Base-by-base conservation (phyloP, 2,329 filamentous ascomycete genomes). In the Colletotrichum sp. region DNA sequence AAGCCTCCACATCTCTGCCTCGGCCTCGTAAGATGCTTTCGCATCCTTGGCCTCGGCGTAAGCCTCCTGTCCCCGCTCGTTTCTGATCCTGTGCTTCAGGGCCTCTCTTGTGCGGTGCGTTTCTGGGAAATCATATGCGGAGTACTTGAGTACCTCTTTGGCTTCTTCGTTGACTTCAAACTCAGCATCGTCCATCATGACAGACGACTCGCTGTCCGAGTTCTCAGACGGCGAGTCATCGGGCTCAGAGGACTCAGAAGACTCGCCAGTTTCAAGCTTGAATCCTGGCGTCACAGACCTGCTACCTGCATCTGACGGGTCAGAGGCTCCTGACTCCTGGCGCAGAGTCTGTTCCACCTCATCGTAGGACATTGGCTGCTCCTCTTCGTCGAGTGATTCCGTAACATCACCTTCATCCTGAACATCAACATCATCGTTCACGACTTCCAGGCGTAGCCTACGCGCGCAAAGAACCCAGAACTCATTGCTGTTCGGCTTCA, bases 381-480 rank as follows among this genome's bases (percentile, higher is more conserved):
- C 71, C 12, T 79, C 78, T 8, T 79, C 71, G 13, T 78, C 75
- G 6, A n/a, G 69, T n/a, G 62, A 44, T 21, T 49, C 44, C 6
- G 44, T 13, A 52, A 52, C 44, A 21, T 52, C n/a, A 12, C n/a
- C 12, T 21, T 21, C 64, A 16, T 59, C 59, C 18, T 44, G 69
- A 3, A 55, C 36, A 6, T 60, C 57, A 16, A 36, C 39, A 7
- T 75, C 78, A 5, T 88, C 82, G 8, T 87, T 83, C 55, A 85
- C 86, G 6, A 92, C 87, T 18, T 88, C 83, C 5, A 92, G 79
- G 6, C 87, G 83, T 49, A 92, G 79, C 62, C 91, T 84, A 36
- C 90, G 85, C 8, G 90, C 86, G 36, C 86, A 87, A 16, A 80
- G 83, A 1, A 83, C 85, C 90, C 90, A 92, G 71, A 89, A 89